These are phyloP conservation scores for Pythium aphanidermatum DNA, from an alignment of 352 stramenopile genomes.

Conservation along the genomic window DNA sequence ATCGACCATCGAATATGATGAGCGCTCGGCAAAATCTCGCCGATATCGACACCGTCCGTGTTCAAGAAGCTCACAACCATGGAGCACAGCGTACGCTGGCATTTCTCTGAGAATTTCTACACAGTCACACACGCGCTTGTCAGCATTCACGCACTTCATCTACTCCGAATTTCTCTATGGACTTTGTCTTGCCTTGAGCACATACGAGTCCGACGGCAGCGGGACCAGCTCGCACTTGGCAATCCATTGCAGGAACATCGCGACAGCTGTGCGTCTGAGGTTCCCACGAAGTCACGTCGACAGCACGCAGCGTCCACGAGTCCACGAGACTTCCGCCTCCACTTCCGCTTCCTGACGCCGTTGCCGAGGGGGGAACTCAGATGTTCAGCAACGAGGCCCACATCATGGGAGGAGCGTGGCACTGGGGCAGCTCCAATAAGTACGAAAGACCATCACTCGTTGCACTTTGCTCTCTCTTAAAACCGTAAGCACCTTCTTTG, in stretches of 20 bases:
- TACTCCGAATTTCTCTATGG: too few species aligned
- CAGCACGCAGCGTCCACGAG: neutral
- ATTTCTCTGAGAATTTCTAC: constrained; percentile 86
- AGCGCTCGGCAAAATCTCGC: constrained; percentile 50
- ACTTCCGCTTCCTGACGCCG: neutral
- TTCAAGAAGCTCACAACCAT: constrained; percentile 74
- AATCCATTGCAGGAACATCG: constrained; percentile 86
- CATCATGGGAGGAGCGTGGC: too few species aligned
- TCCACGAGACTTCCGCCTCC: neutral
- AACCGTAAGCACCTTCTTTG: too few species aligned
- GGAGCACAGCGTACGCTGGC: constrained; percentile 75
- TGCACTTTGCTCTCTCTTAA: too few species aligned
- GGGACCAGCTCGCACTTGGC: constrained; percentile 84
- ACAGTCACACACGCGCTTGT: neutral
- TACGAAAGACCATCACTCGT: too few species aligned
- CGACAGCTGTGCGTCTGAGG: too few species aligned
- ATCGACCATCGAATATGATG: constrained; percentile 84
- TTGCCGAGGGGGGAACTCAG: constrained; percentile 4
- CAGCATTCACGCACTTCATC: too few species aligned
- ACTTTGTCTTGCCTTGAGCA: constrained; percentile 77
- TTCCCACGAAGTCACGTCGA: too few species aligned
- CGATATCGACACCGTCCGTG: constrained; percentile 38
- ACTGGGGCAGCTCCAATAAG: too few species aligned
- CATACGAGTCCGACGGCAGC: constrained; percentile 54
- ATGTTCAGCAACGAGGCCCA: constrained; percentile 9